Evolutionary conservation across 208 protist species (phyloP).

Genomic region (Crithidia mellificae): DNA sequence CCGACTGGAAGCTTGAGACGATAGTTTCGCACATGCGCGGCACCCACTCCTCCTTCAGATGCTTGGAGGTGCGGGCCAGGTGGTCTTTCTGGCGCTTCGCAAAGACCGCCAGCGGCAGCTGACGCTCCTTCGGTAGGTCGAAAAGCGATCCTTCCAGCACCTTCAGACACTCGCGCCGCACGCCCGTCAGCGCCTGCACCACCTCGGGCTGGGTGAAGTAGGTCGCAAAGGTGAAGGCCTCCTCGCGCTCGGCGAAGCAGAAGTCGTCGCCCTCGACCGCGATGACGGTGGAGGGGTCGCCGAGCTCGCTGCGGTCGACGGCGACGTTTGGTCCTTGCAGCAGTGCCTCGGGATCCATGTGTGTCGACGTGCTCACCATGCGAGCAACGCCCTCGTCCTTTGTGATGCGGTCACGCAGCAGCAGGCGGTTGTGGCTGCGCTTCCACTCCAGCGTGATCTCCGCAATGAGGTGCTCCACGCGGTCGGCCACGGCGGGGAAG

Average conservation of each 20-base stretch:
- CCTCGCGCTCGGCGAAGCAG: constrained; percentile 76
- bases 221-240: constrained; percentile 90
- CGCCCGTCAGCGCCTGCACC: constrained; percentile 85
- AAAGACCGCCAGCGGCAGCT: constrained; percentile 89
- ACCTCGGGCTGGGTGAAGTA: constrained; percentile 95
- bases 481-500: constrained; percentile 74
- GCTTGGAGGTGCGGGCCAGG: constrained; percentile 62
- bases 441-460: constrained; percentile 91
- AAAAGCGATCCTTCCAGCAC: constrained; percentile 90
- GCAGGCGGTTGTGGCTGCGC: constrained; percentile 90
- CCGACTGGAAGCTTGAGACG: constrained; percentile 81
- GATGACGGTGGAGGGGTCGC: constrained; percentile 67
- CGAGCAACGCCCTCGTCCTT: constrained; percentile 74
- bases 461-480: constrained; percentile 73
- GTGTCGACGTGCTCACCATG: constrained; percentile 76
- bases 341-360: constrained; percentile 88
- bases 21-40: constrained; percentile 90
- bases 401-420: constrained; percentile 85
- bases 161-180: constrained; percentile 88
- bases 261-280: constrained; percentile 53
- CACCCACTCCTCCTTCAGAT: constrained; percentile 93
- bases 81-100: constrained; percentile 81
- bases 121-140: constrained; percentile 85
- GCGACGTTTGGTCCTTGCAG: constrained; percentile 77
- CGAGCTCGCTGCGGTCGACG: constrained; percentile 65